These are phyloP conservation scores for Tylopilus sp. DNA, from an alignment of 1,284 basidiomycete species.

Conservation along the genomic window DNA sequence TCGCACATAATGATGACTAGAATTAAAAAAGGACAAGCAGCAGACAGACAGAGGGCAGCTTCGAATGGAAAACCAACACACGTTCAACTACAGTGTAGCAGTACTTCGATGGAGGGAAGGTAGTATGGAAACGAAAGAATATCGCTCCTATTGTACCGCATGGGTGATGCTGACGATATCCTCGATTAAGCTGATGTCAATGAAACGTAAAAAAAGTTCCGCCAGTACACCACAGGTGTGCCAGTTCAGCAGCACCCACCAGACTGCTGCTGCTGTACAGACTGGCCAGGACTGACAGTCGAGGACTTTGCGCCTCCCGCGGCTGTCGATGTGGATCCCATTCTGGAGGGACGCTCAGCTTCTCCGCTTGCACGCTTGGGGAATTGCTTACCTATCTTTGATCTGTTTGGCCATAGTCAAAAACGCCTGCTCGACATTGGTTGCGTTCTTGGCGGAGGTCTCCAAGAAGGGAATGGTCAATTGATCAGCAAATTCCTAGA, in stretches of 20 bases:
- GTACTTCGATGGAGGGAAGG: conserved; percentile 26
- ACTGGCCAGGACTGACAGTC: conserved; percentile 49
- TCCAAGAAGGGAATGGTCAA: conserved; percentile 95
- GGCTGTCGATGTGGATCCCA: conserved; percentile 71
- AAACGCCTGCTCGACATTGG: conserved; percentile 99
- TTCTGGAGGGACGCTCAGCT: conserved; percentile 40
- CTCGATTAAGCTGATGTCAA: conserved; percentile 17
- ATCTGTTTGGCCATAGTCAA: conserved; percentile 99
- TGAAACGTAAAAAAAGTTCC: conserved; percentile 9
- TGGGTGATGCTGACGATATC: conserved; percentile 30
- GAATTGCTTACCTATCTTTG: conserved; percentile 76
- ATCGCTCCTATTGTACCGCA: conserved; percentile 33
- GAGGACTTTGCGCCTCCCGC: conserved; percentile 66
- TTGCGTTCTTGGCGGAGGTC: conserved; percentile 98
- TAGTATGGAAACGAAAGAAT: conserved; percentile 34
- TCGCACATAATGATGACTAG: conserved; percentile 14
- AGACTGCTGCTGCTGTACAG: conserved; percentile 48
- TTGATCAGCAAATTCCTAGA: conserved; percentile 91
- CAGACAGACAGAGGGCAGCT: conserved; percentile 27
- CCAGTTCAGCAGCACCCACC: conserved; percentile 52
- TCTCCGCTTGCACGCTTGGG: not conserved
- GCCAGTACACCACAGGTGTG: conserved; percentile 17
- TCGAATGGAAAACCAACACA: conserved; percentile 26
- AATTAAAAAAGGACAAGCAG: conserved; percentile 32
- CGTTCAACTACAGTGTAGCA: conserved; percentile 25